Evolutionary conservation across 768 basidiomycete genomes (phyloP), one percentile per base, ranked within the genome.

Genomic region (Mycena floridula): DNA sequence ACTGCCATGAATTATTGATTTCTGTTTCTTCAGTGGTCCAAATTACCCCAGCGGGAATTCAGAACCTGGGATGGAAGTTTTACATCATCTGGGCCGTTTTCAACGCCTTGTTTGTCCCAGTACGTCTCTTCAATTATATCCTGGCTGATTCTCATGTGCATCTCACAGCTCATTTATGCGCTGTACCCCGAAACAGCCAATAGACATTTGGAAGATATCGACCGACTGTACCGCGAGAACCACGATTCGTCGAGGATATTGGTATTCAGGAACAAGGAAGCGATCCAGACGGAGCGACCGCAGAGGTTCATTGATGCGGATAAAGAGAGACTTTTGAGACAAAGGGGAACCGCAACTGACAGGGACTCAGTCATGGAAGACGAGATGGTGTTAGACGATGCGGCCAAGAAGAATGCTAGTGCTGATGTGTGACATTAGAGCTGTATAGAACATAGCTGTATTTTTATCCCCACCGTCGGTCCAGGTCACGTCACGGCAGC

Each of bases 171-270:
- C 26, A 56, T 73, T 39, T 76, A 65, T 62, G 51, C 72, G 2
- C 45, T 76, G 11, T 76, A 76, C 53, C 73, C 72, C 0, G 73
- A 76, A 52, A 73, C 72, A 1, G 65, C 73, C 3, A 76, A 76
- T 48, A 62, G 73, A 21, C 68, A 72, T 47, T 55, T 74, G 12
- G 73, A 76, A 51, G 73, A 76, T 47, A 72, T 76, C 18, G 73
- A 76, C 53, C 64, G 53, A 35, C 54, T 76, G 13, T 76, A 74
- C 50, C 65, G 67, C 21, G 73, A 74, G 42, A 67, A 69, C 44
- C 61, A 55, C 38, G 32, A 22, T n/a, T 35, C 43, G 42, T 62
- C 57, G 4, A 66, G 69, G 64, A 51, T 72, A 6, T 59, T 68
- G 18, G 72, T 76, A 7, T 67, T 61, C 50, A 50, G 55, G 38